These are phyloP conservation scores for Lepiota subincarnata DNA, from an alignment of 768 basidiomycete species.

Conservation along the genomic window DNA sequence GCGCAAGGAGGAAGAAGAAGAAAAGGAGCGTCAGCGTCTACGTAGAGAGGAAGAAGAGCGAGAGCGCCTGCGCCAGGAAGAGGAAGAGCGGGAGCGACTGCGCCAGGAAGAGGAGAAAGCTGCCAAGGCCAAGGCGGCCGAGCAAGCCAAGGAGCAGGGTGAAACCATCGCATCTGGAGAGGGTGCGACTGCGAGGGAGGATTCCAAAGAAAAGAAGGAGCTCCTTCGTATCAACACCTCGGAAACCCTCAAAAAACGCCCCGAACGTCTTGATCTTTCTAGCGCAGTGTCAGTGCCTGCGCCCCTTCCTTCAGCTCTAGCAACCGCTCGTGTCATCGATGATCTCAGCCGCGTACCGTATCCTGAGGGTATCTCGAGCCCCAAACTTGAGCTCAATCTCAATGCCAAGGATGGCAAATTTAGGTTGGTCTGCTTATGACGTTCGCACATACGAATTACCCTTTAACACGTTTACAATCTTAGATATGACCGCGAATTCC, in stretches of 20 bases:
- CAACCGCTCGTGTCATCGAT: conserved; percentile 81
- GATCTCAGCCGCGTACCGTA: conserved; percentile 76
- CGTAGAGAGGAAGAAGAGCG: conserved; percentile 23
- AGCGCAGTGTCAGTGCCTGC: conserved; percentile 42
- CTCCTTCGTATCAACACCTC: conserved; percentile 64
- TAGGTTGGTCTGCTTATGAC: conserved; percentile 42
- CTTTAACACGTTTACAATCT: conserved; percentile 6
- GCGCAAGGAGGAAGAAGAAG: conserved; percentile 27
- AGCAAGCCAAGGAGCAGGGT: conserved; percentile 31
- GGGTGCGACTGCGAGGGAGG: conserved; percentile 32
- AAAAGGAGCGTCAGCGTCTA: conserved; percentile 18
- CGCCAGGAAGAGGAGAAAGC: conserved; percentile 12
- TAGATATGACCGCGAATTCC: conserved; percentile 96
- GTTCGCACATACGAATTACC: neutral
- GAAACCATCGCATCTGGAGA: conserved; percentile 45
- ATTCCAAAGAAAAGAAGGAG: conserved; percentile 49
- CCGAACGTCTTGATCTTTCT: conserved; percentile 71
- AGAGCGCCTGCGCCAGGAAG: conserved; percentile 33
- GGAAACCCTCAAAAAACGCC: conserved; percentile 46
- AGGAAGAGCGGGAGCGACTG: conserved; percentile 36
- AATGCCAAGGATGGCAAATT: conserved; percentile 86
- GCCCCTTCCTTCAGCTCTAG: conserved; percentile 62
- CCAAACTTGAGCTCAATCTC: conserved; percentile 79
- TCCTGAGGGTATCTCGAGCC: conserved; percentile 79
- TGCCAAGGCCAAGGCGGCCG: conserved; percentile 20